These are phyloP conservation scores for Hymenoscyphus occultus DNA, from an alignment of 2,329 filamentous ascomycete genomes.

Conservation along the genomic window DNA sequence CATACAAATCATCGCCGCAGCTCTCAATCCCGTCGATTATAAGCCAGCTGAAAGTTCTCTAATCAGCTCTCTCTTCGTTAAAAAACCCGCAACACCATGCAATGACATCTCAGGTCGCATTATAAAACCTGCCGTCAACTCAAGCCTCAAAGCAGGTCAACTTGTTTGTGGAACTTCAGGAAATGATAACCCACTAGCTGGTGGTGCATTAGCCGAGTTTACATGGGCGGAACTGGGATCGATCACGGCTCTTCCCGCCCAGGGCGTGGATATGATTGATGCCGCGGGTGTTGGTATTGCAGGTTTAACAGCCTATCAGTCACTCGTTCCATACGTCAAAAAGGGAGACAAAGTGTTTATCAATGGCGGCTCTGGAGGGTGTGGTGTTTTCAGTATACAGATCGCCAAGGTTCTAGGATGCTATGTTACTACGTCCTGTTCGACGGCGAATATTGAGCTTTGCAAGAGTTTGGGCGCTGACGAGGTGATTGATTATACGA, in stretches of 20 bases:
- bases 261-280: slow-evolving; percentile 39
- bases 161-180: slow-evolving; percentile 42
- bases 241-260: neutral
- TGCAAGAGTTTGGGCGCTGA: slow-evolving; percentile 55
- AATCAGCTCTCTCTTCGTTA: slow-evolving; percentile 40
- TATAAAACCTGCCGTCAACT: slow-evolving; percentile 25
- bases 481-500: slow-evolving; percentile 21
- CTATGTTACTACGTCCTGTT: slow-evolving; percentile 57
- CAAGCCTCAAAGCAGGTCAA: slow-evolving; percentile 38
- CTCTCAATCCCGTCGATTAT: slow-evolving; percentile 63
- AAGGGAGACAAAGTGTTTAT: slow-evolving; percentile 56
- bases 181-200: slow-evolving; percentile 17
- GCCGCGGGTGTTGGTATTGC: slow-evolving; percentile 42
- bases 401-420: slow-evolving; percentile 59
- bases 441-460: slow-evolving; percentile 52
- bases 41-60: slow-evolving; percentile 54
- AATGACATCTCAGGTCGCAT: slow-evolving; percentile 42
- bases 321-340: slow-evolving; percentile 44
- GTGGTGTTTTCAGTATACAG: slow-evolving; percentile 58
- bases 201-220: slow-evolving; percentile 28
- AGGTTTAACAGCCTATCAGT: slow-evolving; percentile 40
- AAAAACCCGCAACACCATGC: slow-evolving; percentile 45
- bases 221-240: neutral
- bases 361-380: slow-evolving; percentile 64
- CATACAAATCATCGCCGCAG: slow-evolving; percentile 46